Percentiles rank a stretch among this genome's conserved stretches.
Evolutionary conservation across 1,284 basidiomycete species (phyloP).

Genomic region (Cryptococcus sp.): DNA sequence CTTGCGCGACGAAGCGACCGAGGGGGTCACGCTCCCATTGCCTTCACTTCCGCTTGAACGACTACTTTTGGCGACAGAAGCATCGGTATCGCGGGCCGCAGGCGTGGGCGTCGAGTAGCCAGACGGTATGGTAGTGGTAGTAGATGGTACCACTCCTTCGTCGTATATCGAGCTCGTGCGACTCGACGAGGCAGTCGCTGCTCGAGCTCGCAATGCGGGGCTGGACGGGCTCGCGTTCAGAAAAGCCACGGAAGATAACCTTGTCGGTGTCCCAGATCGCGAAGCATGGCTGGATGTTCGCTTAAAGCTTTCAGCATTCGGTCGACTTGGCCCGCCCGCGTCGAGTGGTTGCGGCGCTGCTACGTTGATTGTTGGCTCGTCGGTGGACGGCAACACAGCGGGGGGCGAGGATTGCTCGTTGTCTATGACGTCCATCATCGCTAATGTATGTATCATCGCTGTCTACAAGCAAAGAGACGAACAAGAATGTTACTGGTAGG

Average conservation of each 20-base stretch:
- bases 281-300: neutral
- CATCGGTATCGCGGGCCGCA: neutral
- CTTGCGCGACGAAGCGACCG: constrained; percentile 15
- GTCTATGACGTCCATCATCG: no score
- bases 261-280: constrained; percentile 8
- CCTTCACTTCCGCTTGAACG: neutral
- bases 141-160: neutral
- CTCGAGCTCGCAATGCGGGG: constrained; percentile 4
- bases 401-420: no score
- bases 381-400: no score
- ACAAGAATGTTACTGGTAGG: no score
- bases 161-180: constrained; percentile 7
- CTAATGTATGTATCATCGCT: no score
- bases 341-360: no score
- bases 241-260: constrained; percentile 1
- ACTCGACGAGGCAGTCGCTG: constrained; percentile 8
- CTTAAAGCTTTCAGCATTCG: no score
- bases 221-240: constrained; percentile 2
- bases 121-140: constrained; percentile 1
- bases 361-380: no score
- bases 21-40: neutral
- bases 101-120: neutral
- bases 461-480: no score
- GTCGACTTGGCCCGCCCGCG: no score
- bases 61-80: neutral